Base-by-base conservation (phyloP, 1,284 basidiomycete species). In the Melanopsichium pennsylvanicum region DNA sequence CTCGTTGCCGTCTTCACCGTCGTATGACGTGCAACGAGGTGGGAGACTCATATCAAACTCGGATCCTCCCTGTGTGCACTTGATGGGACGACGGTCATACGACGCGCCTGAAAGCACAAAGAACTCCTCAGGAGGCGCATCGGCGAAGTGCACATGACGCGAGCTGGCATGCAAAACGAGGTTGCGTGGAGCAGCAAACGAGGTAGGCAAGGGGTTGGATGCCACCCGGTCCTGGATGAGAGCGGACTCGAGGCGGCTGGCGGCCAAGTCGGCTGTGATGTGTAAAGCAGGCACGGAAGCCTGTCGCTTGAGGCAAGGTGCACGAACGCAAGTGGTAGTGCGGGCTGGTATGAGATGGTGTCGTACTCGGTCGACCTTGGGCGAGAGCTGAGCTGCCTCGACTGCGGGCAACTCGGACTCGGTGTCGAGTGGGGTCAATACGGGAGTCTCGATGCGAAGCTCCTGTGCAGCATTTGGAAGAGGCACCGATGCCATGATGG, bases 1-100 rank as follows among this genome's bases (percentile, higher is more conserved):
- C 1, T 67, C 63, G 43, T 21, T 45, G 5, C 38, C 33, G 5
- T 60, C 68, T 31, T 66, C 67, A 21, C 52, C 63, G 5, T 69
- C 66, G 47, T 69, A 59, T 6, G 59, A 69, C 3, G 54, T 47
- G 32, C 36, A 41, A 7, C 70, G 59, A 9, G 69, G 60, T 4
- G 70, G 71, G 2, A 75, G 47, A 38, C 74, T 72, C 51, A 75
- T 67, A 51, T 75, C 74, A 27, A 68, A 69, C 18, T 52, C 64
- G 33, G 67, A 71, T 8, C 74, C 74, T 15, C 63, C 68, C 25
- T 66, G 69, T 2, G 74, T 75, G 47, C 71, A 74, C 34, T 75
- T 68, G 58, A 75, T 75, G 23, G 72, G 69, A 31, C 57, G 45
- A 21, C 74, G 74, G 43, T 75, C 74, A 48, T 75, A 75, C 22